phyloP scores from a whole-genome alignment of 106 monocot species.

The Triglochin maritima region DNA sequence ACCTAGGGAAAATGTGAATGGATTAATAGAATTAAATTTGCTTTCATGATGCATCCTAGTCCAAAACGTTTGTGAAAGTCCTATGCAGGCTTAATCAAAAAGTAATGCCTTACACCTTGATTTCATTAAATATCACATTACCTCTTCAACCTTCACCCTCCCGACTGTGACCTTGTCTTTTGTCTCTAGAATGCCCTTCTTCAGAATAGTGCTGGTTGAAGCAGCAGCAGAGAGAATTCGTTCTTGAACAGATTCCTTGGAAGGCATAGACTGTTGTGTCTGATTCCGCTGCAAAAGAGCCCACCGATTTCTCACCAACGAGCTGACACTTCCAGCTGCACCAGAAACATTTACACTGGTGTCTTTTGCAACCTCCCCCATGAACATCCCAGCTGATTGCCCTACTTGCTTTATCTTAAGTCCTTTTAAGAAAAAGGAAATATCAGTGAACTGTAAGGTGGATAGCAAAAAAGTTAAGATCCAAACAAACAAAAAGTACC shows the following conservation, averaged over 20 bases:
- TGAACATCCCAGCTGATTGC: conserved; percentile 44
- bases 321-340: conserved; percentile 51
- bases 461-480: background rate
- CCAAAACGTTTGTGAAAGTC: no score
- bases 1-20: no score
- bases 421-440: conserved; percentile 25
- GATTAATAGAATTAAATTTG: no score
- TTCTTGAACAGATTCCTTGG: conserved; percentile 62
- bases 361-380: conserved; percentile 44
- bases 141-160: conserved; percentile 89
- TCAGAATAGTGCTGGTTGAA: conserved; percentile 52
- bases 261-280: conserved; percentile 16
- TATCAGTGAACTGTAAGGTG: background rate
- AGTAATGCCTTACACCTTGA: no score
- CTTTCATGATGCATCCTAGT: no score
- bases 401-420: conserved; percentile 66
- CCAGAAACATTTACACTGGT: conserved; percentile 45
- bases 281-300: conserved; percentile 40
- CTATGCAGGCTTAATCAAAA: no score
- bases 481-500: conserved; percentile 23
- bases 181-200: conserved; percentile 69
- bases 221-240: conserved; percentile 61
- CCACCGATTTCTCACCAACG: conserved; percentile 73
- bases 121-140: conserved; percentile 11
- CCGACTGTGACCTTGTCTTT: conserved; percentile 81